phyloP scores from a whole-genome alignment of 176 grass and related monocot genomes.

The Triticum turgidum region DNA sequence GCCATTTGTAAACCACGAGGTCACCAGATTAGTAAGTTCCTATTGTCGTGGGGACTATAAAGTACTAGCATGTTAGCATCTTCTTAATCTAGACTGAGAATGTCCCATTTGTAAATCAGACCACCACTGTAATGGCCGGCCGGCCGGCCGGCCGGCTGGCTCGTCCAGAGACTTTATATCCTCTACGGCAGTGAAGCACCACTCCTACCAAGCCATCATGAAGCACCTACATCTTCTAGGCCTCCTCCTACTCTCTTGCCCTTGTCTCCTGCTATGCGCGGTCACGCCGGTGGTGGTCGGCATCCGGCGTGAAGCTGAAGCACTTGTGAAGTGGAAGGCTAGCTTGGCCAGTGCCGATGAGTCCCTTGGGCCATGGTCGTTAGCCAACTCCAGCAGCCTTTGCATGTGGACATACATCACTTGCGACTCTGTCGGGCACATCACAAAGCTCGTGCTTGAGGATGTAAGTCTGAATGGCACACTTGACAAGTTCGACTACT shows the following conservation, averaged over 20 bases:
- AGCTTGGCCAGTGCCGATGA: not conserved
- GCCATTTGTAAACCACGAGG: too few relatives aligned
- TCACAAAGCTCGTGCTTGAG: too few relatives aligned
- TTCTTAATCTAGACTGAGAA: too few relatives aligned
- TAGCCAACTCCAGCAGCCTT: not conserved
- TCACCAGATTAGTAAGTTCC: too few relatives aligned
- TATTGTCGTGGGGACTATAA: too few relatives aligned
- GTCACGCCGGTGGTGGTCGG: not conserved
- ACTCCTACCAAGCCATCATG: not conserved
- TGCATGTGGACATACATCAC: not conserved
- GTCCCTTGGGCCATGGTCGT: not conserved
- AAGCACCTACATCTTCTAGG: too few relatives aligned
- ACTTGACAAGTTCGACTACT: not conserved
- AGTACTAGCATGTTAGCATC: too few relatives aligned
- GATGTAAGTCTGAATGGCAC: not conserved
- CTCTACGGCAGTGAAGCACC: not conserved
- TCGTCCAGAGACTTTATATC: not conserved
- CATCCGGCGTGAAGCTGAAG: not conserved
- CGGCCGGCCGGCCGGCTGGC: not conserved
- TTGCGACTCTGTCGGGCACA: too few relatives aligned
- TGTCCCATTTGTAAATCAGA: not conserved
- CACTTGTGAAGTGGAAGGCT: not conserved
- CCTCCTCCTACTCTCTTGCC: not conserved
- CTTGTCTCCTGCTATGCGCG: not conserved
- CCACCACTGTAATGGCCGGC: not conserved